Conservation (phyloP, 2,329 filamentous ascomycete species). For the Claviceps sp. region DNA sequence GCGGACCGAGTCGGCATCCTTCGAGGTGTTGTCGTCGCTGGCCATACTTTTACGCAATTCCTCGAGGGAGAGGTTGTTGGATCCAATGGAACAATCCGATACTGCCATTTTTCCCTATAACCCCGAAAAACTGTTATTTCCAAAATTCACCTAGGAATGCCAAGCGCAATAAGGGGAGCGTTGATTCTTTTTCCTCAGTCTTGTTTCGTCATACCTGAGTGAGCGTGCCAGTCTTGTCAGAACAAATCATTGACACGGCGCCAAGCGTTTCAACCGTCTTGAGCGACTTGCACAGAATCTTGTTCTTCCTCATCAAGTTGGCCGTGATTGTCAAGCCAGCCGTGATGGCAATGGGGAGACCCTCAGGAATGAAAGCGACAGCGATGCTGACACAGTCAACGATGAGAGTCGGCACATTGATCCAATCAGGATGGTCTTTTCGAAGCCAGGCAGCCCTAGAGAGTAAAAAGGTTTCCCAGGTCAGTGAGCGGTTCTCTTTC, state of each 20-base stretch:
- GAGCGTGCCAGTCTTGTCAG: constrained; percentile 63
- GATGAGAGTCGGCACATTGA: constrained; percentile 58
- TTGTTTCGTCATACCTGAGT: constrained; percentile 31
- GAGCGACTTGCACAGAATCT: constrained; percentile 66
- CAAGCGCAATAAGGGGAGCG: no score
- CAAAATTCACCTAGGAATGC: not conserved
- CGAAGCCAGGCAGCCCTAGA: constrained; percentile 56
- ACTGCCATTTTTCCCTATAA: constrained; percentile 57
- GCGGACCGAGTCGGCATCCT: constrained; percentile 15
- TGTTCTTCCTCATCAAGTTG: constrained; percentile 63
- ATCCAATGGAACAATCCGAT: constrained; percentile 51
- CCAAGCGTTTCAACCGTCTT: constrained; percentile 69
- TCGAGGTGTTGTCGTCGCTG: constrained; percentile 16
- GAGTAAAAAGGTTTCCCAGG: not conserved
- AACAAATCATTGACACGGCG: constrained; percentile 59
- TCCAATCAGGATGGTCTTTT: constrained; percentile 53
- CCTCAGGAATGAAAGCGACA: constrained; percentile 65
- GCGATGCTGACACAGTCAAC: constrained; percentile 60
- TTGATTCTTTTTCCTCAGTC: not conserved
- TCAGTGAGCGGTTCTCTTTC: not conserved
- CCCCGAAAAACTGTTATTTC: not conserved
- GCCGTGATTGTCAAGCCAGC: constrained; percentile 63
- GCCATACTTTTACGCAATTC: constrained; percentile 30
- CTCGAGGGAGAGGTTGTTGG: constrained; percentile 33
- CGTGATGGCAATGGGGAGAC: constrained; percentile 55